These are phyloP conservation scores for Saccharomyces pastorianus DNA, from an alignment of 1,139 yeast genomes.

Conservation along the genomic window DNA sequence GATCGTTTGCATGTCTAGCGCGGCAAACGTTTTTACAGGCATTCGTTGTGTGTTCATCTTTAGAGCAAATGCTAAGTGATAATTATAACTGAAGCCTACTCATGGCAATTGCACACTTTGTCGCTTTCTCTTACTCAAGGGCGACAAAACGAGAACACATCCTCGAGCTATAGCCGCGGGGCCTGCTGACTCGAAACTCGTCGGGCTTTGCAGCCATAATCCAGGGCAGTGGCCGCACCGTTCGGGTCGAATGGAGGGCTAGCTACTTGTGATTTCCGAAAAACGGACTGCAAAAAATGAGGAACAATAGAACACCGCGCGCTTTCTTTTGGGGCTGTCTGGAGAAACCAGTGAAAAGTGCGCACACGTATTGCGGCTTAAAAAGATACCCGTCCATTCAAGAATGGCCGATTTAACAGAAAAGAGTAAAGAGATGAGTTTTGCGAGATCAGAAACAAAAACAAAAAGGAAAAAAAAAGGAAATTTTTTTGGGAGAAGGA, in stretches of 20 bases:
- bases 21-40: neutral
- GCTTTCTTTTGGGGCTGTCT: neutral
- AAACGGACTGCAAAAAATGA: neutral
- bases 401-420: neutral
- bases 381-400: neutral
- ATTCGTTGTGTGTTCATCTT: neutral
- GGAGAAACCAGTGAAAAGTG: neutral
- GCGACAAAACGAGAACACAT: neutral
- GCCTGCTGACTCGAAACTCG: neutral
- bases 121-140: neutral
- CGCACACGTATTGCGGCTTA: neutral
- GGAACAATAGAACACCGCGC: neutral
- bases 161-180: neutral
- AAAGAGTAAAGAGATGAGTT: constrained; percentile 1
- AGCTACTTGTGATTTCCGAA: neutral
- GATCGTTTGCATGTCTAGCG: neutral
- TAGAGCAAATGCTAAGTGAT: neutral
- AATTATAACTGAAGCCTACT: neutral
- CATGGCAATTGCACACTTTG: neutral
- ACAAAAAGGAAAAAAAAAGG: neutral
- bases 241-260: neutral
- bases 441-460: neutral
- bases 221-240: neutral
- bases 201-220: neutral
- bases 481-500: neutral